Base-by-base conservation (phyloP, 2,329 filamentous ascomycete genomes). In the Tolypocladium album region DNA sequence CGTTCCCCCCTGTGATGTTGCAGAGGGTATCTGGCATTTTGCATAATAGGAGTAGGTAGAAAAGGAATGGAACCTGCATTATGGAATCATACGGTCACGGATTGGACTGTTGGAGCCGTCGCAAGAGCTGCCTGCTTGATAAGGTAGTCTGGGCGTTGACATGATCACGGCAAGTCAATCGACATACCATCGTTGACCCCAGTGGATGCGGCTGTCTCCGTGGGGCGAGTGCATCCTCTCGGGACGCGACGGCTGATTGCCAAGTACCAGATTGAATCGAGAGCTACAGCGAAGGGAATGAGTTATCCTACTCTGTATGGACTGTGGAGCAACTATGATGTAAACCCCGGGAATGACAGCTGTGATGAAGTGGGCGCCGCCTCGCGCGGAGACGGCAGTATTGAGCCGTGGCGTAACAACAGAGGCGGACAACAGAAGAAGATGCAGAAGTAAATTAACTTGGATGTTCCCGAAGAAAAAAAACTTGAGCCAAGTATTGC, bases 1-100 rank as follows among this genome's bases (percentile, higher is more conserved):
- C 68, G 67, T 68, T 69, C 65, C 69, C 65, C 59, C 42, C 58
- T 66, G 64, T 64, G 65, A 59, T 43, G 55, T 27, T 65, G 60
- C 65, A 61, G 67, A 68, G 65, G 65, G 66, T 68, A 67, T 69
- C 67, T 70, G 67, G 70, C 67, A 72, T 70, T 71, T 57, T 69
- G 68, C 70, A 67, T 66, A 70, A 64, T 68, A 69, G 70, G 70
- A 72, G 69, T 72, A 71, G 70, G 69, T 72, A 71, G 70, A 70
- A 70, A 71, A 71, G 70, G 69, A 72, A 69, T 68, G 65, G 64
- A 68, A 68, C 65, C 61, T 70, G 50, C 17, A 67, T 68, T 68
- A 70, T 68, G 59, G 59, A 38, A 43, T 53, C 9, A 36, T 8
- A 2, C 6, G n/a, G 31, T 5, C 17, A 34, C 20, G 31, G 50